Conservation (phyloP, 2,329 filamentous ascomycete species). For the Dactylellina cionopaga region DNA sequence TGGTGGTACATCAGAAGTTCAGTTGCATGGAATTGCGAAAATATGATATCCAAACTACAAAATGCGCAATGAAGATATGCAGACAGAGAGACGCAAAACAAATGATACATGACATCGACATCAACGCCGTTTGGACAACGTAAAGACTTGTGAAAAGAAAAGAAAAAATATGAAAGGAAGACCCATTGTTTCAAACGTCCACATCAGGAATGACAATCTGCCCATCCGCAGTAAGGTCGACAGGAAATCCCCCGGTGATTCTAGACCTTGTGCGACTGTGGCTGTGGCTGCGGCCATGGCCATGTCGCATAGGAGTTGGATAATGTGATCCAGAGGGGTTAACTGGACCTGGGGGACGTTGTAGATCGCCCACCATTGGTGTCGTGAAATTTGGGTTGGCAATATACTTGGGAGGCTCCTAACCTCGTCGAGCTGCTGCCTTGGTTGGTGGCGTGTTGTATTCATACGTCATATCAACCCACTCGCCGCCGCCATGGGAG, state of each 20-base stretch:
- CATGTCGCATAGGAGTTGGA: too few relatives aligned
- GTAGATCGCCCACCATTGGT: too few relatives aligned
- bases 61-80: not conserved
- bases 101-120: not conserved
- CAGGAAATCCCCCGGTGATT: too few relatives aligned
- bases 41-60: not conserved
- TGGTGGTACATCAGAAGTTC: not conserved
- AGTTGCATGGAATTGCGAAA: not conserved
- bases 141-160: not conserved
- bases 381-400: too few relatives aligned
- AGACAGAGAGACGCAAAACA: not conserved
- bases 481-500: slow-evolving; percentile 33
- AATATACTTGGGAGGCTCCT: not conserved
- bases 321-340: too few relatives aligned
- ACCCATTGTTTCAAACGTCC: not conserved
- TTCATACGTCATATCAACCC: slow-evolving; percentile 45
- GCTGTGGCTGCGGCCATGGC: too few relatives aligned
- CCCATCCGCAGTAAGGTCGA: not conserved
- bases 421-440: slow-evolving; percentile 10
- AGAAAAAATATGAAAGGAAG: not conserved
- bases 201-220: not conserved
- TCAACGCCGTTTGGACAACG: not conserved
- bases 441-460: slow-evolving; percentile 24
- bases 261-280: too few relatives aligned
- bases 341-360: too few relatives aligned